phyloP scores from a whole-genome alignment of 1,284 basidiomycete species.

The Tremellales sp. region DNA sequence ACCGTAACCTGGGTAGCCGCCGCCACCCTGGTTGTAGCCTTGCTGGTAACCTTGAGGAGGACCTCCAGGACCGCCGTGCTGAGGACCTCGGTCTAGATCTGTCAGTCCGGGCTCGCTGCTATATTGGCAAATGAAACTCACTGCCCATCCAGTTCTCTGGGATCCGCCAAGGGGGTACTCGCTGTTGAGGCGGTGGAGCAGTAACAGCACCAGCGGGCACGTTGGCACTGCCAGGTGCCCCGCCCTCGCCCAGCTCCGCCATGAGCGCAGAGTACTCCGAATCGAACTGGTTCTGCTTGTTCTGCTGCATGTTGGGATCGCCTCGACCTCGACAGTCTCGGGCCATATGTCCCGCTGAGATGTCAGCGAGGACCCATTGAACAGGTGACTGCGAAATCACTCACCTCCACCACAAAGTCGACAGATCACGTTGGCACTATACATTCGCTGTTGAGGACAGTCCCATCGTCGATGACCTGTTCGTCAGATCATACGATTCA shows the following conservation, averaged over 20 bases:
- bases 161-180: constrained; percentile 52
- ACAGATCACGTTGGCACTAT: constrained; percentile 96
- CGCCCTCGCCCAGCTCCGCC: constrained; percentile 91
- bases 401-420: constrained; percentile 79
- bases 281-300: constrained; percentile 62
- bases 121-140: constrained; percentile 13
- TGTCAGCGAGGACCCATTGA: background rate
- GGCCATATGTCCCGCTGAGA: constrained; percentile 78
- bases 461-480: constrained; percentile 84
- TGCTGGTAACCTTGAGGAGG: constrained; percentile 10
- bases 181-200: constrained; percentile 23
- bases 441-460: constrained; percentile 92
- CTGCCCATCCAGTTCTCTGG: constrained; percentile 50
- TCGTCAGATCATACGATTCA: too few species aligned
- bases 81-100: background rate
- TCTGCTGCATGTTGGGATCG: constrained; percentile 49
- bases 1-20: constrained; percentile 28
- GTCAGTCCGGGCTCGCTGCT: constrained; percentile 5
- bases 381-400: constrained; percentile 4
- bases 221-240: constrained; percentile 45
- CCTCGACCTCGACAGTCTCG: constrained; percentile 75
- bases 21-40: constrained; percentile 9
- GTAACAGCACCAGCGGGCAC: constrained; percentile 26
- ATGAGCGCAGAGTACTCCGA: constrained; percentile 96
- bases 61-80: constrained; percentile 13